Evolutionary conservation across 1,284 basidiomycete genomes (phyloP).

Genomic region (Phaffia rhodozyma): DNA sequence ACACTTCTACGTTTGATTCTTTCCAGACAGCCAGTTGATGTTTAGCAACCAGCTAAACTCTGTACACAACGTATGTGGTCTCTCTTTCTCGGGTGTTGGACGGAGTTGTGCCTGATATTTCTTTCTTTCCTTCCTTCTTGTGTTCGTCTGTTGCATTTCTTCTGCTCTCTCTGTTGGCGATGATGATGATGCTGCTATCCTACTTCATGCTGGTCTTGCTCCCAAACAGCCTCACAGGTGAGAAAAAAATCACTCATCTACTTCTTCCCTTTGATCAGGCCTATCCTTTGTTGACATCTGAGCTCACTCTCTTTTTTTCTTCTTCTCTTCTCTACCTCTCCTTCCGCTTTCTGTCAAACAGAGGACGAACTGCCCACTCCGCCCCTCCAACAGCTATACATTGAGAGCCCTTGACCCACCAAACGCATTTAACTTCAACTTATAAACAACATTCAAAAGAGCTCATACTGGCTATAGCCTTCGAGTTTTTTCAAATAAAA

Average conservation of each 20-base stretch:
- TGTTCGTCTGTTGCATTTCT: not conserved
- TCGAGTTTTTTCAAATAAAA: not conserved
- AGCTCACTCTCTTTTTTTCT: not conserved
- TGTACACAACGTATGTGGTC: not conserved
- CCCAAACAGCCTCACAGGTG: not conserved
- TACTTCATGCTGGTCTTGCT: not conserved
- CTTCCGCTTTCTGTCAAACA: too few relatives aligned
- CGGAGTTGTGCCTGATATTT: not conserved
- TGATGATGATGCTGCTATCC: too few relatives aligned
- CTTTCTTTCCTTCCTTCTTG: not conserved
- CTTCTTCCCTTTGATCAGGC: not conserved
- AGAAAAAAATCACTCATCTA: not conserved
- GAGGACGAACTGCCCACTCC: not conserved
- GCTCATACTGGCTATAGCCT: not conserved
- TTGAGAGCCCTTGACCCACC: not conserved
- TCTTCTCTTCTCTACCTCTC: too few relatives aligned
- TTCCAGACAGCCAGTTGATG: not conserved
- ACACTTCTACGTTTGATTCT: too few relatives aligned
- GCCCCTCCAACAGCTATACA: not conserved
- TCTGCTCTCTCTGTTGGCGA: not conserved
- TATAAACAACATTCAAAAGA: not conserved
- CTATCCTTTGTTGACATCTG: not conserved
- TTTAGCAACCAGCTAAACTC: slow-evolving; percentile 1
- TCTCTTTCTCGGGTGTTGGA: not conserved
- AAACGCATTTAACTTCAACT: not conserved